These are phyloP conservation scores for Akebia trifoliata DNA, from an alignment of 164 flowering plant species.

Conservation along the genomic window DNA sequence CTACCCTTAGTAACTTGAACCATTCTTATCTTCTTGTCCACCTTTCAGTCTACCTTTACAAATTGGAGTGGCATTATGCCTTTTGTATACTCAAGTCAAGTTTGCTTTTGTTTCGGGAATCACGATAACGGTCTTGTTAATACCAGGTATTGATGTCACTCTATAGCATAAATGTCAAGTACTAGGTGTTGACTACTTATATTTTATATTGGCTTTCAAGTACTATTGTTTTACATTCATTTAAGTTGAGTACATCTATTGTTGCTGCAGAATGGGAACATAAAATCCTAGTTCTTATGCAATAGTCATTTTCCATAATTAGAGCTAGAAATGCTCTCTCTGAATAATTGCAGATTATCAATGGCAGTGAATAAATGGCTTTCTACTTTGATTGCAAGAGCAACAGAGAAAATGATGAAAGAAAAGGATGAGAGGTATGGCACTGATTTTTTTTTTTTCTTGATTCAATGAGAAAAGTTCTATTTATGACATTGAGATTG, in stretches of 20 bases:
- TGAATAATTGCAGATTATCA: slow-evolving; percentile 2
- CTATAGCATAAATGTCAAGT: background rate
- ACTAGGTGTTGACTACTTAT: background rate
- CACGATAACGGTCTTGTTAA: slow-evolving; percentile 70
- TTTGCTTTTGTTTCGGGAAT: slow-evolving; percentile 90
- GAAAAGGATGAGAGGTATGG: slow-evolving; percentile 92
- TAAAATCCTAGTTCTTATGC: background rate
- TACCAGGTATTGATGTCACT: slow-evolving; percentile 63
- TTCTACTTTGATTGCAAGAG: slow-evolving; percentile 68
- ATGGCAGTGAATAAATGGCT: slow-evolving; percentile 92
- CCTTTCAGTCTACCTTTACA: slow-evolving; percentile 86
- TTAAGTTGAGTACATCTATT: background rate
- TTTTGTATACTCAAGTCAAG: slow-evolving; percentile 86
- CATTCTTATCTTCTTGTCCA: slow-evolving; percentile 7
- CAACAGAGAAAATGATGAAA: slow-evolving; percentile 92
- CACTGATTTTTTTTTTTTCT: background rate
- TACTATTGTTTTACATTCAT: background rate
- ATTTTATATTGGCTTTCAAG: background rate
- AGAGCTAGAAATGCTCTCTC: background rate
- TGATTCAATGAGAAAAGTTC: background rate
- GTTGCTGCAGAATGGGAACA: background rate
- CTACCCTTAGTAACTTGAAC: background rate
- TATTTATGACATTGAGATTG: background rate
- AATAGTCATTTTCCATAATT: background rate
- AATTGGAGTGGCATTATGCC: slow-evolving; percentile 83